These are phyloP conservation scores for Apiospora kogelbergensis DNA, from an alignment of 2,329 filamentous ascomycete species.

Conservation along the genomic window DNA sequence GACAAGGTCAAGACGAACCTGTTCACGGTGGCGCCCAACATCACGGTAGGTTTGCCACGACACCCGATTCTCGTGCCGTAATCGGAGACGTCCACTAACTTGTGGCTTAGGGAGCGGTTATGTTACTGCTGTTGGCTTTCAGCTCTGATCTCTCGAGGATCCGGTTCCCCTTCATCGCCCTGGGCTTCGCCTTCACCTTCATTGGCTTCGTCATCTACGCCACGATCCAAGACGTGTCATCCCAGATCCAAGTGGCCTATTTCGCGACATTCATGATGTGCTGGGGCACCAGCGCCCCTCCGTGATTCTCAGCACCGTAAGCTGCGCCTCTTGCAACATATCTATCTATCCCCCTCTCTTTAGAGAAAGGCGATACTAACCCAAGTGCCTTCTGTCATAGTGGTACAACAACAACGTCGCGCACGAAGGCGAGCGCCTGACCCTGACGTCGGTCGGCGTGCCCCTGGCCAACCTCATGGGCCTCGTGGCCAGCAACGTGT, in stretches of 20 bases:
- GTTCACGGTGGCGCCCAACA: constrained; percentile 79
- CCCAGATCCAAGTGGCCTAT: constrained; percentile 66
- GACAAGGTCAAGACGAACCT: constrained; percentile 66
- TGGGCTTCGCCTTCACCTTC: constrained; percentile 74
- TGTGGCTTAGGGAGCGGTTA: constrained; percentile 55
- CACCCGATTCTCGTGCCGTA: too few relatives aligned
- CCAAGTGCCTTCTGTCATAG: constrained; percentile 11
- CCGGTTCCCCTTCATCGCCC: constrained; percentile 71
- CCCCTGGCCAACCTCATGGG: constrained; percentile 78
- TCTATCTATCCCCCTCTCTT: background rate
- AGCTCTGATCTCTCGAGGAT: constrained; percentile 64
- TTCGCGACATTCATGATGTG: constrained; percentile 82
- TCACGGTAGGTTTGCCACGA: constrained; percentile 37
- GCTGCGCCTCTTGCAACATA: constrained; percentile 7
- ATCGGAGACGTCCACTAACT: background rate
- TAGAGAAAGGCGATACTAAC: constrained; percentile 8
- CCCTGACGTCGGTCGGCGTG: constrained; percentile 70
- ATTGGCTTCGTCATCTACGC: constrained; percentile 79
- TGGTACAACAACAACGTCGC: constrained; percentile 86
- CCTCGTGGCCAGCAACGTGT: constrained; percentile 68
- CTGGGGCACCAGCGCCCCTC: constrained; percentile 77
- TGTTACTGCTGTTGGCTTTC: constrained; percentile 73
- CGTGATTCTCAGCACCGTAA: constrained; percentile 54
- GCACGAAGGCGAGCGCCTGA: constrained; percentile 70
- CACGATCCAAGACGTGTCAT: constrained; percentile 61